Conservation (phyloP, 192 early-diverging fungal genomes). For the Coemansia umbellata region DNA sequence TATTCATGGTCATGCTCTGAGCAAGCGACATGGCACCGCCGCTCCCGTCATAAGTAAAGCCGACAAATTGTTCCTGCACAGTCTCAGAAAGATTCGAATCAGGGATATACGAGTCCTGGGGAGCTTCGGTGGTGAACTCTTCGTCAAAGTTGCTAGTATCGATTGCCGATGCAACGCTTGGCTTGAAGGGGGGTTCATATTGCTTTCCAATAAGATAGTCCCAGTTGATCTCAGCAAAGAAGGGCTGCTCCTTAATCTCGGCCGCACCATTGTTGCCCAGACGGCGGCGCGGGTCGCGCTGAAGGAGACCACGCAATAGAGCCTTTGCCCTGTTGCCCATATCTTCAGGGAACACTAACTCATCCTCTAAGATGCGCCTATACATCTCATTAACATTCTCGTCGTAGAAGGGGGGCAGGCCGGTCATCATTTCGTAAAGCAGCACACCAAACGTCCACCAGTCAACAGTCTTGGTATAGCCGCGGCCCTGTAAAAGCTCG, state of each 20-base stretch:
- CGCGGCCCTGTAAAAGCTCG: constrained; percentile 80
- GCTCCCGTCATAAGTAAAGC: constrained; percentile 84
- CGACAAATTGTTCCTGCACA: constrained; percentile 91
- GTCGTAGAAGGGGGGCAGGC: constrained; percentile 90
- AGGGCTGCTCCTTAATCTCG: constrained; percentile 91
- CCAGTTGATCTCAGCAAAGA: constrained; percentile 93
- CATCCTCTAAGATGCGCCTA: constrained; percentile 69
- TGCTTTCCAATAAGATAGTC: constrained; percentile 82
- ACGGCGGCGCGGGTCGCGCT: constrained; percentile 75
- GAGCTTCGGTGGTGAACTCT: constrained; percentile 93
- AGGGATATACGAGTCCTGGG: constrained; percentile 83
- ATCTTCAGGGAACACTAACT: constrained; percentile 40
- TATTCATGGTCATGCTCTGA: constrained; percentile 53
- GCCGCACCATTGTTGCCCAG: constrained; percentile 83
- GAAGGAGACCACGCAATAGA: constrained; percentile 67
- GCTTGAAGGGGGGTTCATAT: constrained; percentile 90
- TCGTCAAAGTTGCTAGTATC: constrained; percentile 99
- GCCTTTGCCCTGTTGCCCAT: constrained; percentile 62
- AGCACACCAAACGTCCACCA: constrained; percentile 97
- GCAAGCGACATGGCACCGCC: constrained; percentile 67
- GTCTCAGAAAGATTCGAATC: constrained; percentile 80
- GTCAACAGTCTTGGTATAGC: constrained; percentile 91
- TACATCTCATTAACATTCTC: constrained; percentile 96
- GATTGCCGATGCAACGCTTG: constrained; percentile 77
- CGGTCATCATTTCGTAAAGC: constrained; percentile 87